phyloP scores from a whole-genome alignment of 176 grass and related monocot species.

The Puya raimondii region DNA sequence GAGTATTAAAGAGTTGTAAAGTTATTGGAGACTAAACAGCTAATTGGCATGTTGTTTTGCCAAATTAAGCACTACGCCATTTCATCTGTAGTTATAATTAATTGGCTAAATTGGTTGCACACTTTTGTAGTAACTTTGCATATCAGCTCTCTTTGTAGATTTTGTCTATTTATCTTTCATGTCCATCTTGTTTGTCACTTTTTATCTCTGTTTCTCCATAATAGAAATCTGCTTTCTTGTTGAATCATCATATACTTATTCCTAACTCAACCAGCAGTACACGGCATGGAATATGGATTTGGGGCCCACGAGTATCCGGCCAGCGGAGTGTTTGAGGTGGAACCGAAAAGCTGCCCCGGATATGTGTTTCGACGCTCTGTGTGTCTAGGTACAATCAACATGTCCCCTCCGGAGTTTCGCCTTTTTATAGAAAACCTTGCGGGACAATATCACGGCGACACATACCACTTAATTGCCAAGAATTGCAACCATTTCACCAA shows the following conservation, averaged over 20 bases:
- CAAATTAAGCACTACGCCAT: too few species aligned
- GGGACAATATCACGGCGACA: conserved; percentile 73
- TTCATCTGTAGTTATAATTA: too few species aligned
- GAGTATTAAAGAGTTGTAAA: too few species aligned
- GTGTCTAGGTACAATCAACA: conserved; percentile 66
- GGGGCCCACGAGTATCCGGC: conserved; percentile 81
- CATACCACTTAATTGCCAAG: conserved; percentile 86
- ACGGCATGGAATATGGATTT: conserved; percentile 94
- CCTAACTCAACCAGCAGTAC: conserved; percentile 34
- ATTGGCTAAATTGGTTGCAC: too few species aligned
- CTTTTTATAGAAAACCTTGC: conserved; percentile 73
- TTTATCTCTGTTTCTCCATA: not conserved
- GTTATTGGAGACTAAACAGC: too few species aligned
- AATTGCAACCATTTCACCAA: conserved; percentile 97
- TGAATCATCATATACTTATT: not conserved
- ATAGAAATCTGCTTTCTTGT: not conserved
- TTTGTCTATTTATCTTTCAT: not conserved
- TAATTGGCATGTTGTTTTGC: too few species aligned
- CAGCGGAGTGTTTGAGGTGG: conserved; percentile 93
- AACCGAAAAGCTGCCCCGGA: conserved; percentile 77
- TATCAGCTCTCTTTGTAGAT: too few species aligned
- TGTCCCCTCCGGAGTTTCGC: conserved; percentile 70
- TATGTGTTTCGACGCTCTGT: conserved; percentile 81
- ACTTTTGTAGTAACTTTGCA: too few species aligned
- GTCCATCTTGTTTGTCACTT: not conserved